Percentiles rank a stretch among this genome's conserved stretches.
phyloP scores from a whole-genome alignment of 176 grass and related monocot genomes.

The Calamus simplicifolius region DNA sequence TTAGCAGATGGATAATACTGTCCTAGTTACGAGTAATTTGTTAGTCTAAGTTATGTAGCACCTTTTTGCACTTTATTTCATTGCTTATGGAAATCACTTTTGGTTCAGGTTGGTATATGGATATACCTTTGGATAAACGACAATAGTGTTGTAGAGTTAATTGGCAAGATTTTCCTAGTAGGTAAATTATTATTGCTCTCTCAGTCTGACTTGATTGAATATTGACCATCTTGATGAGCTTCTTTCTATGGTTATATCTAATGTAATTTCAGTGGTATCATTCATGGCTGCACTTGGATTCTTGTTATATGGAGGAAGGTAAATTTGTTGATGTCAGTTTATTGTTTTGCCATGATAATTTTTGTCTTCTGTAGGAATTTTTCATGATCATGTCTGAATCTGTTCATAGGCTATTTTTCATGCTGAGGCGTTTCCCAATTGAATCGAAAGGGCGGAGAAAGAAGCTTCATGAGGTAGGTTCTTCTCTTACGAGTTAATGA shows the following conservation, averaged over 20 bases:
- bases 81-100: constrained; percentile 5
- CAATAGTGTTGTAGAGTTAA: constrained; percentile 39
- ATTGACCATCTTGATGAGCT: not conserved
- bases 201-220: not conserved
- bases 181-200: constrained; percentile 28
- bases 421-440: constrained; percentile 80
- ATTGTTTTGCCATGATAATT: not conserved
- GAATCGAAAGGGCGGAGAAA: constrained; percentile 81
- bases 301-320: constrained; percentile 85
- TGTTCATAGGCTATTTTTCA: constrained; percentile 57
- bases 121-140: constrained; percentile 56
- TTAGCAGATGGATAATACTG: too few relatives aligned
- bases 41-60: too few relatives aligned
- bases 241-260: constrained; percentile 3
- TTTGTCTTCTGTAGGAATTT: not conserved
- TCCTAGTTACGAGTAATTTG: too few relatives aligned
- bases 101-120: constrained; percentile 67
- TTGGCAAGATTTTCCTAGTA: constrained; percentile 71
- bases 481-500: too few relatives aligned
- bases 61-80: too few relatives aligned
- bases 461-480: constrained; percentile 72
- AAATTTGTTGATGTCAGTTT: constrained; percentile 3
- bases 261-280: constrained; percentile 55
- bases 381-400: not conserved
- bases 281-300: constrained; percentile 73